These are phyloP conservation scores for Fusarium algeriense DNA, from an alignment of 2,329 filamentous ascomycete species.

Conservation along the genomic window DNA sequence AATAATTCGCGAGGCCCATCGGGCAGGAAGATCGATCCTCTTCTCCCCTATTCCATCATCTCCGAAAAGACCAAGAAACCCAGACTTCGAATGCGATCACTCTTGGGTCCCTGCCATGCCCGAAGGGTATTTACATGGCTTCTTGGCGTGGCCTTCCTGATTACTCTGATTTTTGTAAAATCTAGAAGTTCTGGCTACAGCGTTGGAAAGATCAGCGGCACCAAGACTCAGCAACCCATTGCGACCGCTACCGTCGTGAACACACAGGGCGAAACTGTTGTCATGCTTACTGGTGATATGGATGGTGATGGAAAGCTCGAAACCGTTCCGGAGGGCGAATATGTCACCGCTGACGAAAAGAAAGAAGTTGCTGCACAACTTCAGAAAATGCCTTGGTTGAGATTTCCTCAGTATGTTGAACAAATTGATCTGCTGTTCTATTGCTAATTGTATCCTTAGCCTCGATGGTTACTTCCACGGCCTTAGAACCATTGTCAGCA, in stretches of 20 bases:
- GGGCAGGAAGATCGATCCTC: slow-evolving; percentile 50
- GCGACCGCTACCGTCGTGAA: slow-evolving; percentile 47
- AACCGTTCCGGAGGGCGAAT: slow-evolving; percentile 41
- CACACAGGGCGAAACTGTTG: slow-evolving; percentile 45
- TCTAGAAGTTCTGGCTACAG: slow-evolving; percentile 47
- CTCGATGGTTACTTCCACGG: slow-evolving; percentile 86
- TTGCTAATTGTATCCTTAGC: slow-evolving; percentile 59
- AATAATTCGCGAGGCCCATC: slow-evolving; percentile 51
- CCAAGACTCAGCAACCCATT: slow-evolving; percentile 42
- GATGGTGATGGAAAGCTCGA: slow-evolving; percentile 47
- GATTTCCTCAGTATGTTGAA: slow-evolving; percentile 54
- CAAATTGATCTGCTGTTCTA: background rate
- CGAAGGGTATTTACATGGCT: slow-evolving; percentile 65
- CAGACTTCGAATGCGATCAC: slow-evolving; percentile 57
- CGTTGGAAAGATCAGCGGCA: slow-evolving; percentile 43
- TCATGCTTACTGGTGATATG: slow-evolving; percentile 48
- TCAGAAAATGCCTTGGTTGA: slow-evolving; percentile 56
- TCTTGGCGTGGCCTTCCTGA: slow-evolving; percentile 56
- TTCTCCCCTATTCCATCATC: slow-evolving; percentile 52
- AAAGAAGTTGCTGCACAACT: slow-evolving; percentile 49
- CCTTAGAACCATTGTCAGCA: slow-evolving; percentile 75
- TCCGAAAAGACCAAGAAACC: slow-evolving; percentile 52
- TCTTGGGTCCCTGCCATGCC: slow-evolving; percentile 66
- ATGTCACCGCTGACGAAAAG: slow-evolving; percentile 48
- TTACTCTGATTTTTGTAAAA: slow-evolving; percentile 57